A percentile compares a stretch with the other conserved stretches of the same genome.
phyloP scores from a whole-genome alignment of 306 rosid genomes.

The Arachis stenosperma region DNA sequence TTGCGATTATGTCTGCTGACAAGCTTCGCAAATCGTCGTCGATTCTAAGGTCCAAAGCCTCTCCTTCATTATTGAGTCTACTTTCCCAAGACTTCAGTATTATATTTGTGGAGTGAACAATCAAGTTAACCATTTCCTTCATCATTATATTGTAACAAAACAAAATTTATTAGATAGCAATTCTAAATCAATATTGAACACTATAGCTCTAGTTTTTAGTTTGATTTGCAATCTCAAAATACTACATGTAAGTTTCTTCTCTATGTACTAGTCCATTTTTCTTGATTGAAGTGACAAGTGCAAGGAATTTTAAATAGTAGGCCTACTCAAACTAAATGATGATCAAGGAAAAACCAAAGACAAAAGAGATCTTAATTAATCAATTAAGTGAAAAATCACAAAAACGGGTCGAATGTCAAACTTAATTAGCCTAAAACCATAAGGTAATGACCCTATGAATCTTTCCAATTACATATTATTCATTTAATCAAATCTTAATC shows the following conservation, averaged over 20 bases:
- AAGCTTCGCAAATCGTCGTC: conserved; percentile 59
- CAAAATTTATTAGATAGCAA: neutral
- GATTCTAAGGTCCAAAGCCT: conserved; percentile 48
- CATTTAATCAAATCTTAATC: too few species aligned
- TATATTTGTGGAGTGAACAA: conserved; percentile 59
- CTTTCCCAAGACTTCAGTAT: conserved; percentile 58
- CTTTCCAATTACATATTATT: too few species aligned
- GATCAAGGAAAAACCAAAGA: too few species aligned
- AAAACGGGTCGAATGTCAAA: too few species aligned
- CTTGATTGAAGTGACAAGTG: neutral
- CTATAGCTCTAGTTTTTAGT: neutral
- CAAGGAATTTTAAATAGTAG: neutral
- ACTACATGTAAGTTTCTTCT: conserved; percentile 6
- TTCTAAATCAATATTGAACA: neutral
- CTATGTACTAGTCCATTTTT: neutral
- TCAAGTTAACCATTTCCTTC: conserved; percentile 66
- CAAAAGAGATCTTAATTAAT: too few species aligned
- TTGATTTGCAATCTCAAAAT: neutral
- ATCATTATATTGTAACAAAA: conserved; percentile 22
- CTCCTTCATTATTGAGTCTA: conserved; percentile 53
- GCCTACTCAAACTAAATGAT: too few species aligned
- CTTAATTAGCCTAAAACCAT: too few species aligned
- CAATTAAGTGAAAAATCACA: too few species aligned
- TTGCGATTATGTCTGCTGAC: conserved; percentile 66
- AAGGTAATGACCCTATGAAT: too few species aligned